Evolutionary conservation across 2,329 filamentous ascomycete species (phyloP).

Genomic region (Didymella keratinophila): DNA sequence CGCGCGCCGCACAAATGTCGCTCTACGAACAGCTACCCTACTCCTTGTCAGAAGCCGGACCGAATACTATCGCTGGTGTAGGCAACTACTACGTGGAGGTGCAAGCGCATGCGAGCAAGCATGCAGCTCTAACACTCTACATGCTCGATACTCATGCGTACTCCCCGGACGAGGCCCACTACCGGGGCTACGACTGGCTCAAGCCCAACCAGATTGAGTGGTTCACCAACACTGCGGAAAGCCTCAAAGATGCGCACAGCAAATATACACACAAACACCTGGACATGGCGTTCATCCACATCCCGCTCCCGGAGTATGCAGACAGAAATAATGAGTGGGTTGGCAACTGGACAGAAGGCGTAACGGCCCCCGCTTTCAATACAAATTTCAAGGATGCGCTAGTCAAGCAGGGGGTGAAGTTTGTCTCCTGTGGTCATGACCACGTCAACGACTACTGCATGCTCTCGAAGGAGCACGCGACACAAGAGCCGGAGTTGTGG

Average conservation of each 20-base stretch:
- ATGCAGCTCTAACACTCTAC: slow-evolving; percentile 94
- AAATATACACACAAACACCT: slow-evolving; percentile 93
- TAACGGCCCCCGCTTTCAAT: slow-evolving; percentile 89
- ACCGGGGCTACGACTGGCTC: slow-evolving; percentile 95
- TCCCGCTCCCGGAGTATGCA: slow-evolving; percentile 89
- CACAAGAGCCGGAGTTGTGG: slow-evolving; percentile 71
- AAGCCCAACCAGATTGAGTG: slow-evolving; percentile 93
- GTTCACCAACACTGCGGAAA: slow-evolving; percentile 82
- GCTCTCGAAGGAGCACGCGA: slow-evolving; percentile 61
- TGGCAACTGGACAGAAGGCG: slow-evolving; percentile 80
- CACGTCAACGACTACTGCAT: slow-evolving; percentile 98
- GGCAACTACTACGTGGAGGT: slow-evolving; percentile 96
- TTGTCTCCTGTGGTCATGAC: slow-evolving; percentile 93
- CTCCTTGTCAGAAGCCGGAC: slow-evolving; percentile 84
- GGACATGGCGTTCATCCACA: slow-evolving; percentile 97
- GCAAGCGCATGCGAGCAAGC: slow-evolving; percentile 79
- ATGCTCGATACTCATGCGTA: slow-evolving; percentile 93
- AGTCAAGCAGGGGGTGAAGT: slow-evolving; percentile 81
- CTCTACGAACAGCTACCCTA: slow-evolving; percentile 87
- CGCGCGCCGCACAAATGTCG: slow-evolving; percentile 80
- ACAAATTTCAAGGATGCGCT: slow-evolving; percentile 92
- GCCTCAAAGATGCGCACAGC: slow-evolving; percentile 73
- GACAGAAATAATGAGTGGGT: slow-evolving; percentile 65
- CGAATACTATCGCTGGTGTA: slow-evolving; percentile 83
- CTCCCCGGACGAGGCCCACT: slow-evolving; percentile 86